A percentile compares a stretch with the other conserved stretches of the same genome.
These are phyloP conservation scores for Globisporangium yorkense DNA, from an alignment of 352 stramenopile genomes.

Conservation along the genomic window DNA sequence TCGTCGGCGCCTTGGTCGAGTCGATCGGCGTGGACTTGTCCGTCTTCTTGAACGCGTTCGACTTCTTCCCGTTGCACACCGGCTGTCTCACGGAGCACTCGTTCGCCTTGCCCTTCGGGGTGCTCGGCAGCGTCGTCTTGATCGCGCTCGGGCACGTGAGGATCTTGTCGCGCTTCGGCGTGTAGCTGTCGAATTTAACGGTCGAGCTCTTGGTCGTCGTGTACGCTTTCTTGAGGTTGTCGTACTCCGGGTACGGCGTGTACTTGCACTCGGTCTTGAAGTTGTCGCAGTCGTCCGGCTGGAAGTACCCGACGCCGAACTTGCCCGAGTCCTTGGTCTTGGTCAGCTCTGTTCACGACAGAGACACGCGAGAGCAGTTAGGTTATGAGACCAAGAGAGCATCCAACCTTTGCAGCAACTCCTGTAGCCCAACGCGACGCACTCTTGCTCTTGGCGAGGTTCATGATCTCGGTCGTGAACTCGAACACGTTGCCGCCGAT, in stretches of 20 bases:
- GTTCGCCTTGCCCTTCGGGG: constrained; percentile 32
- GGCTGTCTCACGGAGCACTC: constrained; percentile 48
- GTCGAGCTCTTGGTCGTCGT: constrained; percentile 34
- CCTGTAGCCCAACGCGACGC: background rate
- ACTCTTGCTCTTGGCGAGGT: constrained; percentile 20
- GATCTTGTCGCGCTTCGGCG: constrained; percentile 16
- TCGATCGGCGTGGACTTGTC: constrained; percentile 6
- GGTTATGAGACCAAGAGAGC: background rate
- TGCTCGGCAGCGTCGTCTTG: constrained; percentile 20
- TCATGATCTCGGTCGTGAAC: constrained; percentile 69
- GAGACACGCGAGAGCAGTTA: background rate
- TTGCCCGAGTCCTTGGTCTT: constrained; percentile 31
- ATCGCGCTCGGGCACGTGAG: constrained; percentile 23
- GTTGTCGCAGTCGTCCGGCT: constrained; percentile 39
- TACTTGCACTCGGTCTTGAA: constrained; percentile 31
- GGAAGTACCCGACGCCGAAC: constrained; percentile 45
- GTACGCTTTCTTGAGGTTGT: constrained; percentile 46
- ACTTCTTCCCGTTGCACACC: constrained; percentile 45
- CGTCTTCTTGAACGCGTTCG: constrained; percentile 48
- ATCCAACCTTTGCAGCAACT: too few relatives aligned
- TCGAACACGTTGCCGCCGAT: constrained; percentile 79
- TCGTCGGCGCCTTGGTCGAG: constrained; percentile 10
- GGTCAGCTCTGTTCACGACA: constrained; percentile 13
- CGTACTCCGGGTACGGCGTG: constrained; percentile 42
- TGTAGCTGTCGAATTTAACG: constrained; percentile 30